A percentile compares a stretch with the other conserved stretches of the same genome.
Evolutionary conservation across 2,329 filamentous ascomycete genomes (phyloP).

Genomic region (Neopestalotiopsis sp.): DNA sequence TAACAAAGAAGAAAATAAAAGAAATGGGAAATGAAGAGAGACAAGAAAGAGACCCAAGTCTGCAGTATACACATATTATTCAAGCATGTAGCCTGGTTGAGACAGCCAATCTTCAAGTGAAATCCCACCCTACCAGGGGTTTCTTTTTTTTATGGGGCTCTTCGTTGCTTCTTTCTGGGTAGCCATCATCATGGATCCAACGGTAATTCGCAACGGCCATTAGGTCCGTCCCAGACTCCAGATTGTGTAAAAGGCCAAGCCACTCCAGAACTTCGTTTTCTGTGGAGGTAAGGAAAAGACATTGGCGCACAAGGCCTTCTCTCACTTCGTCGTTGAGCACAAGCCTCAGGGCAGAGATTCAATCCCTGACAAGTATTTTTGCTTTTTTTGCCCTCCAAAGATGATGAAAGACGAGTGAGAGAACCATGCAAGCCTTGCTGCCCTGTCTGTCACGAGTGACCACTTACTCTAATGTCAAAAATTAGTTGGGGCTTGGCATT

Average conservation of each 20-base stretch:
- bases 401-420: neutral
- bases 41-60: neutral
- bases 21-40: neutral
- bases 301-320: neutral
- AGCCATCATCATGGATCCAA: constrained; percentile 1
- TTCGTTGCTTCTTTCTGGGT: neutral
- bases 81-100: neutral
- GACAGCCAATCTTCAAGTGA: neutral
- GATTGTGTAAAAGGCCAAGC: neutral
- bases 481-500: neutral
- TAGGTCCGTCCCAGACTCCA: neutral
- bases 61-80: neutral
- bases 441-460: neutral
- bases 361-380: neutral
- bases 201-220: constrained; percentile 11
- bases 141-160: neutral
- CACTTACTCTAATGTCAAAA: neutral
- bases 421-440: neutral
- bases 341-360: neutral
- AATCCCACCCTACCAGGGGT: neutral
- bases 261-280: neutral
- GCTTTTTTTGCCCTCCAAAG: neutral
- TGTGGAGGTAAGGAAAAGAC: neutral
- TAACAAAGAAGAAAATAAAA: neutral
- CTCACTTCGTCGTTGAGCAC: neutral